A percentile compares a stretch with the other conserved stretches of the same genome.
phyloP scores from a whole-genome alignment of 2,329 filamentous ascomycete genomes.

The Colletotrichum chrysophilum region DNA sequence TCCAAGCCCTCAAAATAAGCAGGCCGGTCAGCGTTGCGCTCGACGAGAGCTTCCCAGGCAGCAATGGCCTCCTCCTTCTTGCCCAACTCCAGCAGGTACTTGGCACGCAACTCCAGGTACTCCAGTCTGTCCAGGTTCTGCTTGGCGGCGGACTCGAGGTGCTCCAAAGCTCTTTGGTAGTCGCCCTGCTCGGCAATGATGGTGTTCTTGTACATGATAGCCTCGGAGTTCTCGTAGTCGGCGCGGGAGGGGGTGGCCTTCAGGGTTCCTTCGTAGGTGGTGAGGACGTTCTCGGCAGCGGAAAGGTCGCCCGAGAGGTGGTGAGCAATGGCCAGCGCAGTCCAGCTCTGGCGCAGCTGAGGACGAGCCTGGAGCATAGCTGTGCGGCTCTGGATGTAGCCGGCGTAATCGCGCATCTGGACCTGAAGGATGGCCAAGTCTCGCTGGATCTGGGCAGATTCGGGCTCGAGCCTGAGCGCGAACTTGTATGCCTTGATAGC shows the following conservation, averaged over 20 bases:
- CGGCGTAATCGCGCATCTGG: slow-evolving; percentile 94
- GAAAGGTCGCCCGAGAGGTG: slow-evolving; percentile 85
- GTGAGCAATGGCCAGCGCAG: slow-evolving; percentile 91
- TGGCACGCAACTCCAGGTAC: slow-evolving; percentile 83
- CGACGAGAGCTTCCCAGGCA: slow-evolving; percentile 81
- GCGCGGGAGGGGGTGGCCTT: slow-evolving; percentile 78
- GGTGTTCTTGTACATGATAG: slow-evolving; percentile 91
- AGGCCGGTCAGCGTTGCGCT: slow-evolving; percentile 87
- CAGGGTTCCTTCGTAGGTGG: slow-evolving; percentile 90
- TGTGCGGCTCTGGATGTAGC: slow-evolving; percentile 88
- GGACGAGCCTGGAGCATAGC: slow-evolving; percentile 88
- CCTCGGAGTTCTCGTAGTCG: slow-evolving; percentile 93
- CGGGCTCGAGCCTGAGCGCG: slow-evolving; percentile 90
- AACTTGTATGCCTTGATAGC: slow-evolving; percentile 99
- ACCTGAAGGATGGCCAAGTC: slow-evolving; percentile 93
- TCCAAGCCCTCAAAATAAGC: slow-evolving; percentile 84
- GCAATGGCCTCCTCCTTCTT: slow-evolving; percentile 80
- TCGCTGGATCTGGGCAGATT: slow-evolving; percentile 90
- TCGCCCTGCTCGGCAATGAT: slow-evolving; percentile 93
- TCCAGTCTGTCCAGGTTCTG: slow-evolving; percentile 82
- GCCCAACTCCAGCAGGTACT: slow-evolving; percentile 81
- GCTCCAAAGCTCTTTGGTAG: slow-evolving; percentile 80
- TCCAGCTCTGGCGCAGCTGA: slow-evolving; percentile 91
- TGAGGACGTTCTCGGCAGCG: slow-evolving; percentile 89
- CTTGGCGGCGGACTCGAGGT: slow-evolving; percentile 80